Evolutionary conservation across 2,329 filamentous ascomycete genomes (phyloP).

Genomic region (Emergomyces orientalis): DNA sequence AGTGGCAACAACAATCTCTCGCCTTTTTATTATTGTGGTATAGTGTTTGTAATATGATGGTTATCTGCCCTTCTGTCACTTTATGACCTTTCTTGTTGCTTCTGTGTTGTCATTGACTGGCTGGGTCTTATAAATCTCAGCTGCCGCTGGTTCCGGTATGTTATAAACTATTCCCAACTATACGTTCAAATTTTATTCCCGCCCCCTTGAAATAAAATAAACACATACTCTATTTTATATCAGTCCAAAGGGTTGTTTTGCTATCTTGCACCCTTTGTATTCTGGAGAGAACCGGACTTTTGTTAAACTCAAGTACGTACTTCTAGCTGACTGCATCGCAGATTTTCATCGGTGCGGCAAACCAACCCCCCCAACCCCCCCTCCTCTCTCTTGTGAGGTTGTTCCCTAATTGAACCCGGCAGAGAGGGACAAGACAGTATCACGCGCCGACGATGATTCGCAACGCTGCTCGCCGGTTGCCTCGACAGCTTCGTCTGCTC

Average conservation of each 20-base stretch:
- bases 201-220: neutral
- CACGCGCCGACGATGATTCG: constrained; percentile 26
- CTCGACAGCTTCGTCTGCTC: constrained; percentile 22
- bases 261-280: neutral
- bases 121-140: neutral
- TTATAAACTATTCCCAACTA: neutral
- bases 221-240: neutral
- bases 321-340: neutral
- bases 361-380: too few species aligned
- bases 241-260: neutral
- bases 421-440: neutral
- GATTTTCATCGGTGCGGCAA: too few species aligned
- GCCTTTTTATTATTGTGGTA: too few species aligned
- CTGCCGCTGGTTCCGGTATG: neutral
- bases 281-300: neutral
- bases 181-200: neutral
- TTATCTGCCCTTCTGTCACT: neutral
- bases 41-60: neutral
- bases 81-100: neutral
- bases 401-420: neutral
- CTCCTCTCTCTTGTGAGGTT: too few species aligned
- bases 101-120: neutral
- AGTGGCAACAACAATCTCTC: neutral
- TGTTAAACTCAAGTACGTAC: neutral
- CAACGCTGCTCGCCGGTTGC: constrained; percentile 27